phyloP scores from a whole-genome alignment of 768 basidiomycete species.

The Hygrocybe punicea region DNA sequence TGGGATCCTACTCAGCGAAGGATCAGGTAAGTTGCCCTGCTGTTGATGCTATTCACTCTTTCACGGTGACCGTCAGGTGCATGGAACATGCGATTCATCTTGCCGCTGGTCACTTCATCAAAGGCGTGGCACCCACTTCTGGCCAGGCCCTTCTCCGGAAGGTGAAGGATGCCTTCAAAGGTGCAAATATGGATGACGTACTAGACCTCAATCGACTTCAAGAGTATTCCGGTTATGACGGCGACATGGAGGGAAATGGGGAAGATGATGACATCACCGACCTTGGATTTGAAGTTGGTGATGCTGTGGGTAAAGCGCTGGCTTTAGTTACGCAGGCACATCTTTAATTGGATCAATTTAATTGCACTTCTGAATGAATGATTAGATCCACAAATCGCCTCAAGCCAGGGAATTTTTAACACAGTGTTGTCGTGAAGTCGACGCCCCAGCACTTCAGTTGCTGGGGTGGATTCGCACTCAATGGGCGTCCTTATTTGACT shows the following conservation, averaged over 20 bases:
- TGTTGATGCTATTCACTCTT: neutral
- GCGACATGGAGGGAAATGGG: neutral
- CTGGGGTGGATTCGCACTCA: constrained; percentile 14
- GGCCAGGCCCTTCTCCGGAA: neutral
- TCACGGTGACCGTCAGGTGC: constrained; percentile 19
- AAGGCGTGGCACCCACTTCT: constrained; percentile 17
- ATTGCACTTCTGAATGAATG: neutral
- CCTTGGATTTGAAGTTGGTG: neutral
- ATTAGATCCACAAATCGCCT: constrained; percentile 16
- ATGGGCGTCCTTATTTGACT: constrained; percentile 19
- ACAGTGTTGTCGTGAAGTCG: constrained; percentile 9
- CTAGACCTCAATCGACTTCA: neutral
- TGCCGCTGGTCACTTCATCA: too few species aligned
- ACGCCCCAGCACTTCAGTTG: constrained; percentile 5
- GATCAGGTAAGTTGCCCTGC: constrained; percentile 16
- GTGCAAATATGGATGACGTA: neutral
- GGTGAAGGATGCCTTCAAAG: neutral
- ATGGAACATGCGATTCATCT: constrained; percentile 35
- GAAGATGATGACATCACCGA: neutral
- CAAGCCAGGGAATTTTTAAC: constrained; percentile 17
- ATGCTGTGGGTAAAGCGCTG: neutral
- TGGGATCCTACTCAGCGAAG: constrained; percentile 23
- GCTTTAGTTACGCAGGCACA: neutral
- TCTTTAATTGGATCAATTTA: too few species aligned
- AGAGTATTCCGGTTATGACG: neutral